Evolutionary conservation across 2,329 filamentous ascomycete species (phyloP).

Genomic region (Aspergillus pseudoglaucus): DNA sequence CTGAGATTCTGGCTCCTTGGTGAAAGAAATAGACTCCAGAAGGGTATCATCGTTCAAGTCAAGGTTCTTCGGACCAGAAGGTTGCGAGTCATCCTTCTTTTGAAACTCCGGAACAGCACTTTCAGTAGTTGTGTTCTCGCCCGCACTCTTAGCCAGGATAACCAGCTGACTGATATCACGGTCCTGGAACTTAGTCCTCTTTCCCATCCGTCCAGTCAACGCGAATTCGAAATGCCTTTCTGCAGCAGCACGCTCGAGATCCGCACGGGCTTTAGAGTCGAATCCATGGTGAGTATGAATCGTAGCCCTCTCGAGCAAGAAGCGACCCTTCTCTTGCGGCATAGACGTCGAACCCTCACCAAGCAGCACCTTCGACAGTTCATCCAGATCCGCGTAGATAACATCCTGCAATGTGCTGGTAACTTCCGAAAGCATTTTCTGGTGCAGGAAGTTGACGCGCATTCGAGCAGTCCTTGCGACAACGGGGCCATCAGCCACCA

Average conservation of each 20-base stretch:
- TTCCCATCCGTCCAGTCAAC: constrained; percentile 79
- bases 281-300: constrained; percentile 78
- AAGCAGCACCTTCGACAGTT: constrained; percentile 40
- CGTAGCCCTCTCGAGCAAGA: constrained; percentile 74
- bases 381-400: constrained; percentile 55
- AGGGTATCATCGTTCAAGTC: constrained; percentile 89
- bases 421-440: constrained; percentile 59
- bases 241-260: constrained; percentile 61
- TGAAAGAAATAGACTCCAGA: constrained; percentile 78
- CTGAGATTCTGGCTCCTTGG: constrained; percentile 43
- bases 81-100: constrained; percentile 17
- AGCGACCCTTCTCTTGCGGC: constrained; percentile 55
- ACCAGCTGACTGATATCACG: constrained; percentile 71
- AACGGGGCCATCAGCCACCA: constrained; percentile 37
- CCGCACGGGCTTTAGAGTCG: constrained; percentile 65
- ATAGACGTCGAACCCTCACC: constrained; percentile 18
- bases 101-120: constrained; percentile 4
- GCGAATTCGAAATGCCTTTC: constrained; percentile 71
- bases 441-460: constrained; percentile 67
- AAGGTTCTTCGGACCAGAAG: constrained; percentile 58
- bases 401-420: constrained; percentile 53
- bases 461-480: constrained; percentile 56
- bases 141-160: constrained; percentile 73
- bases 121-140: constrained; percentile 18
- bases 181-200: constrained; percentile 41